A percentile compares a stretch with the other conserved stretches of the same genome.
These are phyloP conservation scores for Funneliformis geosporum DNA, from an alignment of 192 early-diverging fungal genomes.

Conservation along the genomic window DNA sequence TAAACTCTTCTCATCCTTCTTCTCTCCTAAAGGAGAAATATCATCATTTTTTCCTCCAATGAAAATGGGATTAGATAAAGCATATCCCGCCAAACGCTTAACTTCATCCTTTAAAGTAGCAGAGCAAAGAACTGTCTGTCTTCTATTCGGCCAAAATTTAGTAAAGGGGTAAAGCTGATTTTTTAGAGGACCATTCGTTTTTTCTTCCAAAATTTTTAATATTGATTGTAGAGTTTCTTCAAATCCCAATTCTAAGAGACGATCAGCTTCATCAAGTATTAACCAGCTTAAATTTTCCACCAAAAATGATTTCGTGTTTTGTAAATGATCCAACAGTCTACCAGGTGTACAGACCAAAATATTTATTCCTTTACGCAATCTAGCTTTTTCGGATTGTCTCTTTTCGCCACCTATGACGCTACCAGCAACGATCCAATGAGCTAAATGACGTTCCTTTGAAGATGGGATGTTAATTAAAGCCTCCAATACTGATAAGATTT, in stretches of 20 bases:
- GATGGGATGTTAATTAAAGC: constrained; percentile 63
- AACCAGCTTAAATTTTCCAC: constrained; percentile 89
- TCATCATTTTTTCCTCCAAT: constrained; percentile 64
- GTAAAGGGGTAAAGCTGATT: constrained; percentile 34
- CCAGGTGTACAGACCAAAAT: constrained; percentile 95
- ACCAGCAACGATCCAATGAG: constrained; percentile 83
- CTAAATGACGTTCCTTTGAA: constrained; percentile 41
- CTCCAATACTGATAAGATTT: constrained; percentile 81
- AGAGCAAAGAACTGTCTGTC: constrained; percentile 84
- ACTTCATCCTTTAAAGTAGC: constrained; percentile 91
- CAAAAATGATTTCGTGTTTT: constrained; percentile 82
- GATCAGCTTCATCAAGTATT: constrained; percentile 97
- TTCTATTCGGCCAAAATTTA: constrained; percentile 57
- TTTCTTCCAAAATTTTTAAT: constrained; percentile 62
- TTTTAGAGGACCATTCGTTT: constrained; percentile 42
- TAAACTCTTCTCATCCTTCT: constrained; percentile 41
- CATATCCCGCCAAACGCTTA: constrained; percentile 74
- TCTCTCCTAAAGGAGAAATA: constrained; percentile 38
- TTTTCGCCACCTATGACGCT: constrained; percentile 82
- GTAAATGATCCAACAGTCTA: constrained; percentile 85
- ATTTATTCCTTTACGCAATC: constrained; percentile 83
- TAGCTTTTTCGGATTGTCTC: constrained; percentile 78
- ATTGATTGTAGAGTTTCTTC: constrained; percentile 76
- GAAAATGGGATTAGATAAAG: constrained; percentile 77
- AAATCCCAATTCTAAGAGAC: constrained; percentile 93